Evolutionary conservation across 129 eudicot genomes (phyloP), one percentile per base, ranked within the genome.

Genomic region (Tanacetum coccineum): DNA sequence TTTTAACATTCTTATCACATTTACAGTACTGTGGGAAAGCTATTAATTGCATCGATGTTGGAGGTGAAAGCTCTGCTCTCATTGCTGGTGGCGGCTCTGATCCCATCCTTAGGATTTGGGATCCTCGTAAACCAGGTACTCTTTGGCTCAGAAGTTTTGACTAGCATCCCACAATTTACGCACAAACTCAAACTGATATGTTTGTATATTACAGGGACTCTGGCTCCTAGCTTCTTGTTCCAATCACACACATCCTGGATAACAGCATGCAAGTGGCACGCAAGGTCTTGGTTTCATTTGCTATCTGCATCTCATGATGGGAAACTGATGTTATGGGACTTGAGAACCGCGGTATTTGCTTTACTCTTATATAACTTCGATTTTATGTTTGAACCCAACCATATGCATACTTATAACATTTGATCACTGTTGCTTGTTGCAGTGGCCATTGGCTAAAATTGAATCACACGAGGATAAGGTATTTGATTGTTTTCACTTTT

Each of bases 61-160:
- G 98, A 50, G 98, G 98, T 63, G 98, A 93, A 79, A 78, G 90
- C 74, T 88, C 96, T 40, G 82, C 92, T 66, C 90, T 93, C 13
- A 74, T 93, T 56, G 96, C 92, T 57, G 98, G 87, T 70, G 96
- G 92, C 2, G 84, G 87, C 61, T 93, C 96, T 71, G 98, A 93
- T 73, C 90, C 91, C 49, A 71, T 79, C 47, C 86, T 93, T 74
- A 84, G 98, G 77, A 73, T 93, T 71, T 93, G 96, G 93, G 98
- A 93, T 89, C 98, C 98, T 70, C 96, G 96, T 48, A 93, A 90
- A 79, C 98, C 98, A 80, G 98, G 98, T 92, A 42, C 70, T 55
- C 62, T 56, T 28, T 65, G 11, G 22, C 71, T 8, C 68, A 26
- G 6, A 57, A 26, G 9, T 59, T 13, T 12, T 59, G n/a, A 26